Conservation (phyloP, 2,329 filamentous ascomycete genomes). For the Aspergillus uvarum region DNA sequence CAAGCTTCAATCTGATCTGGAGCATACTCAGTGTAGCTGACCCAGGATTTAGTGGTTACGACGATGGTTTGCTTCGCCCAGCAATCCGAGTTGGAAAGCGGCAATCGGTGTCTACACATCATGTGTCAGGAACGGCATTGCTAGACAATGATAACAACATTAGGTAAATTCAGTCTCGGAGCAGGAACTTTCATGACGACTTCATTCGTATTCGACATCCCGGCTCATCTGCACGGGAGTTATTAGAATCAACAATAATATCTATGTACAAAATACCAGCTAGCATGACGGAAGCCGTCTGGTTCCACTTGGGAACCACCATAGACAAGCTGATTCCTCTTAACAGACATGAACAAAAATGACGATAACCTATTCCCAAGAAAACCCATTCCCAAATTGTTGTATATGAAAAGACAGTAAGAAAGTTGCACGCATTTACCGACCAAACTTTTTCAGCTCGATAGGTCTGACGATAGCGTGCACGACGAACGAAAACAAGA, state of each 20-base stretch:
- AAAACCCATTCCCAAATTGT: conserved; percentile 10
- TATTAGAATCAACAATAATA: conserved; percentile 6
- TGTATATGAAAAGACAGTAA: background rate
- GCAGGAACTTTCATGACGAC: background rate
- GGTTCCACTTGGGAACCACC: background rate
- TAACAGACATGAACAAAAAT: background rate
- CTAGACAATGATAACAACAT: no score
- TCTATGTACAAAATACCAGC: conserved; percentile 11
- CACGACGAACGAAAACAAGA: conserved; percentile 56
- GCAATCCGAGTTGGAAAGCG: no score
- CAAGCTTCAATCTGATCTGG: no score
- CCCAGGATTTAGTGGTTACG: no score
- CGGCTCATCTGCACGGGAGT: conserved; percentile 5
- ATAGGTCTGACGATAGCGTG: conserved; percentile 55
- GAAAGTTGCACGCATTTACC: conserved; percentile 30
- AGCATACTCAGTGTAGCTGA: no score
- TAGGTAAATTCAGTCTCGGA: background rate
- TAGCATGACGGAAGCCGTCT: background rate
- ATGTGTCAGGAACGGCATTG: no score
- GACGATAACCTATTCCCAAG: background rate
- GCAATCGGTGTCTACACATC: no score
- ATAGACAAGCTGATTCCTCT: conserved; percentile 10
- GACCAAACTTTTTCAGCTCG: conserved; percentile 48
- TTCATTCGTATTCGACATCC: background rate
- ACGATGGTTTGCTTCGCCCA: no score